phyloP scores from a whole-genome alignment of 306 rosid genomes.

The Erythrophleum fordii region DNA sequence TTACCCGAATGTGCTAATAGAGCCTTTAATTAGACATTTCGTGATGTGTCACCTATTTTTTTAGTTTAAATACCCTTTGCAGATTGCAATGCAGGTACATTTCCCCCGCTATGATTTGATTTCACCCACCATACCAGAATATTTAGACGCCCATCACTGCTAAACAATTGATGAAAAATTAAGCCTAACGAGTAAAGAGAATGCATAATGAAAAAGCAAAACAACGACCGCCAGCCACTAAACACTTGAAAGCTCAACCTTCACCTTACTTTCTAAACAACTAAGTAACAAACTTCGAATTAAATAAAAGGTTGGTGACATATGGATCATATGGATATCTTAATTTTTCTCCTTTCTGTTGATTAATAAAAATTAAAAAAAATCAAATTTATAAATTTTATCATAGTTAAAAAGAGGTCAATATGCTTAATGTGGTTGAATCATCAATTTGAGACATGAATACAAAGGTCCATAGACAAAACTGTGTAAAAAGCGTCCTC shows the following conservation, averaged over 20 bases:
- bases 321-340: slow-evolving; percentile 18
- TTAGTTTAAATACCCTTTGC: slow-evolving; percentile 11
- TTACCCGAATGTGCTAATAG: not conserved
- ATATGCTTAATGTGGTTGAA: not conserved
- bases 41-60: slow-evolving; percentile 23
- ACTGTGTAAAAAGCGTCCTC: not conserved
- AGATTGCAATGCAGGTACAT: not conserved
- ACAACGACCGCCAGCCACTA: not conserved
- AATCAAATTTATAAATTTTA: not conserved
- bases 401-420: not conserved
- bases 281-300: slow-evolving; percentile 40
- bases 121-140: slow-evolving; percentile 11
- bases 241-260: slow-evolving; percentile 66
- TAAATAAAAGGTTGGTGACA: slow-evolving; percentile 46
- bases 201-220: not conserved
- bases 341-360: slow-evolving; percentile 11
- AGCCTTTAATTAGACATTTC: slow-evolving; percentile 37
- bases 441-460: not conserved
- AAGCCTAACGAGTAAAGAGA: not conserved
- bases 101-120: slow-evolving; percentile 1
- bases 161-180: not conserved
- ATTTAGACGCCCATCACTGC: not conserved
- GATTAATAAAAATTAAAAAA: not conserved
- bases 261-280: slow-evolving; percentile 49
- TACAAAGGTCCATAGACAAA: not conserved